Evolutionary conservation across 306 rosid species (phyloP).

Genomic region (Betula pendula): DNA sequence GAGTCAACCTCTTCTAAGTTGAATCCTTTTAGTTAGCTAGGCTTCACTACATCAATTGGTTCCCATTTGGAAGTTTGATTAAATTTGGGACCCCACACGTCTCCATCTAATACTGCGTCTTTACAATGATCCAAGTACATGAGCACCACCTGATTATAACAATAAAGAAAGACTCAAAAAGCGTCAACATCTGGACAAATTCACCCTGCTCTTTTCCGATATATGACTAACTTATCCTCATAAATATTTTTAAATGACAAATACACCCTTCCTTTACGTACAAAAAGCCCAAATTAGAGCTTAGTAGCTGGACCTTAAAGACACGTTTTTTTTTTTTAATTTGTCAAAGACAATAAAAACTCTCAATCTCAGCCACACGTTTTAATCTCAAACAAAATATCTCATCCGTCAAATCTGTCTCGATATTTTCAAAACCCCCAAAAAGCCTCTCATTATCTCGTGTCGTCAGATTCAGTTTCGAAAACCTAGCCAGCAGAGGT

Average conservation of each 20-base stretch:
- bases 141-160: neutral
- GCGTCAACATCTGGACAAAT: neutral
- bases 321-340: neutral
- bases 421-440: conserved; percentile 46
- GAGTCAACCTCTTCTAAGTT: too few relatives aligned
- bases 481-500: conserved; percentile 51
- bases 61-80: too few relatives aligned
- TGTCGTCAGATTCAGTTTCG: conserved; percentile 81
- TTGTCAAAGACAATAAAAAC: neutral
- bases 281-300: too few relatives aligned
- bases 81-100: too few relatives aligned
- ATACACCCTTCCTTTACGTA: too few relatives aligned
- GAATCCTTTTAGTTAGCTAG: too few relatives aligned
- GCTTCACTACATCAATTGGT: too few relatives aligned
- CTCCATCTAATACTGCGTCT: neutral
- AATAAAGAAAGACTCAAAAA: neutral
- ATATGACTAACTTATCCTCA: neutral
- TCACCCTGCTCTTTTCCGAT: neutral
- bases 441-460: conserved; percentile 62
- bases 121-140: neutral
- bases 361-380: conserved; percentile 41
- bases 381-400: conserved; percentile 13
- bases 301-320: neutral
- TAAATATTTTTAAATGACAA: neutral
- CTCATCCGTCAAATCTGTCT: conserved; percentile 55